phyloP scores from a whole-genome alignment of 768 basidiomycete genomes.

The Mrakia frigida region DNA sequence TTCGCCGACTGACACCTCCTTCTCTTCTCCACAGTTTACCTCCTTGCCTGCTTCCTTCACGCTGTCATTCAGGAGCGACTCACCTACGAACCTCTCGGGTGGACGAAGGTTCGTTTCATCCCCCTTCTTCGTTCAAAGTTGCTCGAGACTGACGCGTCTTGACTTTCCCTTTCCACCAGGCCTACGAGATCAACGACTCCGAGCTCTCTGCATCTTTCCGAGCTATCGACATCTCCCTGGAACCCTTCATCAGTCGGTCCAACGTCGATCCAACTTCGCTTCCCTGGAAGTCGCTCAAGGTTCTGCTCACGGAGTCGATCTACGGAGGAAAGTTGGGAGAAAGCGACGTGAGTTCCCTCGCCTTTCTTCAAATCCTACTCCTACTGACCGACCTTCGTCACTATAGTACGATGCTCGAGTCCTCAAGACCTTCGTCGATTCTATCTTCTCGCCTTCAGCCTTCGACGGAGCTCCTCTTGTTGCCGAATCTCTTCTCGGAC shows the following conservation, averaged over 20 bases:
- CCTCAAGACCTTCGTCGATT: conserved; percentile 87
- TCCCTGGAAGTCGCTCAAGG: conserved; percentile 92
- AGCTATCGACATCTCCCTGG: conserved; percentile 89
- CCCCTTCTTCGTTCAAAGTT: background rate
- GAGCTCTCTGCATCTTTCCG: conserved; percentile 88
- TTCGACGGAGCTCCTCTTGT: conserved; percentile 88
- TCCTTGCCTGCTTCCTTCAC: conserved; percentile 93
- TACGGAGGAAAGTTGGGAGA: conserved; percentile 49
- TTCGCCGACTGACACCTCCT: background rate
- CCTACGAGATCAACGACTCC: conserved; percentile 98
- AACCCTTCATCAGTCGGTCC: conserved; percentile 67
- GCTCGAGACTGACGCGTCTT: background rate
- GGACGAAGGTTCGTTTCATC: conserved; percentile 59
- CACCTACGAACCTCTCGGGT: conserved; percentile 90
- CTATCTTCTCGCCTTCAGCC: conserved; percentile 75
- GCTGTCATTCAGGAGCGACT: conserved; percentile 94
- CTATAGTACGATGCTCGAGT: conserved; percentile 83
- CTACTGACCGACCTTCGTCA: background rate
- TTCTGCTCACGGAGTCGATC: conserved; percentile 89
- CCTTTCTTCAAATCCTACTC: background rate
- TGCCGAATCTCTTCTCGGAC: conserved; percentile 50
- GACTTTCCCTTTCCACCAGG: conserved; percentile 35
- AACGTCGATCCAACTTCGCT: conserved; percentile 88
- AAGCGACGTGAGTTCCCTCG: conserved; percentile 13
- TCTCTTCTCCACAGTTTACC: conserved; percentile 40